Conservation (phyloP, 2,329 filamentous ascomycete species). For the Polytolypa hystricis region DNA sequence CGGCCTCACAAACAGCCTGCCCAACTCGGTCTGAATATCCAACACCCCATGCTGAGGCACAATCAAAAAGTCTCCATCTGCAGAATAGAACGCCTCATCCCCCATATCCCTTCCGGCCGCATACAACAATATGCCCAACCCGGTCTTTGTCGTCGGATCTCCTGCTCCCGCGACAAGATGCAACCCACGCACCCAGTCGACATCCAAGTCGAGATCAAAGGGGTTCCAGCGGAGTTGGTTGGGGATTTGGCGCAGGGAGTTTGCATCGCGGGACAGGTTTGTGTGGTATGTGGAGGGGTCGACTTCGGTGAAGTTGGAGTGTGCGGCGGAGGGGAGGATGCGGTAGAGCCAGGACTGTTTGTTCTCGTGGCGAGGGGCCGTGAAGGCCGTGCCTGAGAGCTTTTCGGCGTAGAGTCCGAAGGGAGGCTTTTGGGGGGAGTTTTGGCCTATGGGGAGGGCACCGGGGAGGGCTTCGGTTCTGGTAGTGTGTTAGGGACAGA, state of each 20-base stretch:
- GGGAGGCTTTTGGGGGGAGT: slow-evolving; percentile 71
- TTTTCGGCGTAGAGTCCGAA: slow-evolving; percentile 75
- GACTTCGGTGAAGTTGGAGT: slow-evolving; percentile 39
- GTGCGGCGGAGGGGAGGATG: slow-evolving; percentile 53
- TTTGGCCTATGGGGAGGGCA: slow-evolving; percentile 62
- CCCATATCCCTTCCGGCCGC: slow-evolving; percentile 69
- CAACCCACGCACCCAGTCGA: slow-evolving; percentile 58
- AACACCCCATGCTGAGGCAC: slow-evolving; percentile 63
- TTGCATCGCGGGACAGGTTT: slow-evolving; percentile 28
- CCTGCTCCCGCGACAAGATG: slow-evolving; percentile 68
- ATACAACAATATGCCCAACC: slow-evolving; percentile 71
- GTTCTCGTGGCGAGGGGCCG: slow-evolving; percentile 56
- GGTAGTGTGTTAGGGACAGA: slow-evolving; percentile 12
- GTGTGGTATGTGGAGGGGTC: slow-evolving; percentile 37
- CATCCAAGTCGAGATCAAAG: slow-evolving; percentile 59
- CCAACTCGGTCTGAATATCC: slow-evolving; percentile 68
- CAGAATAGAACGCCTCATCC: slow-evolving; percentile 71
- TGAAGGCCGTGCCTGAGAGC: slow-evolving; percentile 62
- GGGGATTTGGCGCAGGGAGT: slow-evolving; percentile 48
- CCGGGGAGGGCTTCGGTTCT: slow-evolving; percentile 68
- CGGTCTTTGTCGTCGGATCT: slow-evolving; percentile 66
- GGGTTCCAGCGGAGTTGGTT: slow-evolving; percentile 74
- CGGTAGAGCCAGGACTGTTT: slow-evolving; percentile 64
- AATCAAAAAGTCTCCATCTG: slow-evolving; percentile 68
- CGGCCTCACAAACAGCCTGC: slow-evolving; percentile 61